These are phyloP conservation scores for Fraxinus xanthoxyloides DNA, from an alignment of 305 asterid species.

Conservation along the genomic window DNA sequence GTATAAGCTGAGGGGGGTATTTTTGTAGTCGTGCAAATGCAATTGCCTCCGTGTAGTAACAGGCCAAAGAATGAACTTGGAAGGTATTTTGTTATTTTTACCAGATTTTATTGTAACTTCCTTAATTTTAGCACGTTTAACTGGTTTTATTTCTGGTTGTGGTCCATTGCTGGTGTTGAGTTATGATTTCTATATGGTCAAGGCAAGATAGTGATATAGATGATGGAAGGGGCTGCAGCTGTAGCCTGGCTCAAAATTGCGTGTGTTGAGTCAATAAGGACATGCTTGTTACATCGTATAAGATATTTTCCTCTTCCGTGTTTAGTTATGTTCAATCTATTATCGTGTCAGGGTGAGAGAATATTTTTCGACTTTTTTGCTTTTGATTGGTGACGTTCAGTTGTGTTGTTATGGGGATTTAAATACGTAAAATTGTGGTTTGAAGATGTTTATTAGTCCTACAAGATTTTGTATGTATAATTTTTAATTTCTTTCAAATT, in stretches of 20 bases:
- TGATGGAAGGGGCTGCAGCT: neutral
- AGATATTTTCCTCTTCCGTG: neutral
- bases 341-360: neutral
- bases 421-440: neutral
- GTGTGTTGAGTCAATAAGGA: neutral
- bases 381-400: neutral
- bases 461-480: neutral
- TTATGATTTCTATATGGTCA: neutral
- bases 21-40: slow-evolving; percentile 21
- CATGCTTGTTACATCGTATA: neutral
- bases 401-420: neutral
- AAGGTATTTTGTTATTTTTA: slow-evolving; percentile 10
- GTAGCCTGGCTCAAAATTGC: neutral
- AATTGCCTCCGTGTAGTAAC: slow-evolving; percentile 16
- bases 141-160: slow-evolving; percentile 11
- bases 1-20: slow-evolving; percentile 26
- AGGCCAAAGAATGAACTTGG: slow-evolving; percentile 17
- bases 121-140: slow-evolving; percentile 5
- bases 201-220: neutral
- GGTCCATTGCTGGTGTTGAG: neutral
- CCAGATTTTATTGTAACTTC: slow-evolving; percentile 7
- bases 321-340: neutral
- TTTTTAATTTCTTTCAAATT: neutral
- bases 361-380: neutral
- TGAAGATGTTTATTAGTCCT: neutral